Base-by-base conservation (phyloP, 176 grass and related monocot species). In the Canna indica region DNA sequence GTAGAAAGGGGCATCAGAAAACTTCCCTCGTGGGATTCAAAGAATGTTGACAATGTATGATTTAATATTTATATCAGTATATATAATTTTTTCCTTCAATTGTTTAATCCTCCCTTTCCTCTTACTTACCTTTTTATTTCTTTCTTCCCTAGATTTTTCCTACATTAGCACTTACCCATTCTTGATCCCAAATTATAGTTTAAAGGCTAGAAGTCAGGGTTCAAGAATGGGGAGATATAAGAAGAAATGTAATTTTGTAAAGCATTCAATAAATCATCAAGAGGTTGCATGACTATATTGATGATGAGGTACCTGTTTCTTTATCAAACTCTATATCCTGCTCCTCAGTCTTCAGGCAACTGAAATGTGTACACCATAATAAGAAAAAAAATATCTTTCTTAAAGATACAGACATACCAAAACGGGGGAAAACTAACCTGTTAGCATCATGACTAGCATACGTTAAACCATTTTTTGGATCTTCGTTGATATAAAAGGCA, bases 401-500 rank as follows among this genome's bases (percentile, higher is more conserved):
- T 13, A 69, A 28, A 35, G 3, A 70, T n/a, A n/a, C n/a, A 69
- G 73, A 39, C 3, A 72, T 75, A 7, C 69, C 34, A 57, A 80
- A 67, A 36, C 57, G 22, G 79, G 63, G 34, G 66, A 53, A 66
- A 73, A 28, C 73, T 81, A 69, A 93, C 95, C 76, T 88, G 11
- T 63, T 76, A 61, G 39, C 61, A 20, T 76, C 80, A 84, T 72
- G 48, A 67, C 84, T 88, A 64, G 84, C 78, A 71, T 69, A 61
- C 44, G 83, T 64, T 70, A 68, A 36, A 35, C 83, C 87, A 71
- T 20, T 81, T 84, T 71, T 72, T 72, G 90, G 80, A 87, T 56
- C 79, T 52, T 90, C 83, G 30, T 46, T 90, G 22, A 81, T 75
- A 71, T 47, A 59, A 69, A 99, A 93, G 20, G 67, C 72, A 73